A percentile compares a stretch with the other conserved stretches of the same genome.
Conservation (phyloP, 257 asterid genomes). For the Ocimum tenuiflorum region DNA sequence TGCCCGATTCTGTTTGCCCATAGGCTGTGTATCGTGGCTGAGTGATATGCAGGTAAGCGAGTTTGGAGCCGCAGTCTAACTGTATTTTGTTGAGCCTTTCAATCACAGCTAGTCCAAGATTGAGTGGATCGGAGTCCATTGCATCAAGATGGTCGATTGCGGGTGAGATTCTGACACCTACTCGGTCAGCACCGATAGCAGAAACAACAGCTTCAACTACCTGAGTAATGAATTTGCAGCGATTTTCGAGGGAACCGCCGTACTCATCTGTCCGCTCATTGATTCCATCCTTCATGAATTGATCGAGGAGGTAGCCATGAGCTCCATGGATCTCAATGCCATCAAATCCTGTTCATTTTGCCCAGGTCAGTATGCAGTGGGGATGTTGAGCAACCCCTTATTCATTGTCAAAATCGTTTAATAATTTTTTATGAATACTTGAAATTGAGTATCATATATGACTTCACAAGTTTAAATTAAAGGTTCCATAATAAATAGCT, state of each 20-base stretch:
- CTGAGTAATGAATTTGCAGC: conserved; percentile 61
- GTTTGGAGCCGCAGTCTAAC: conserved; percentile 31
- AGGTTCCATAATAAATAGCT: too few relatives aligned
- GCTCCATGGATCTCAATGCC: conserved; percentile 93
- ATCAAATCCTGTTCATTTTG: conserved; percentile 60
- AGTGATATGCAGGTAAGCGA: conserved; percentile 72
- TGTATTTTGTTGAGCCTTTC: conserved; percentile 66
- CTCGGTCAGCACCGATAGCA: conserved; percentile 69
- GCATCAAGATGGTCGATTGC: conserved; percentile 95
- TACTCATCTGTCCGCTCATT: conserved; percentile 70
- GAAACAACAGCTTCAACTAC: conserved; percentile 53
- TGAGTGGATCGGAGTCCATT: conserved; percentile 69
- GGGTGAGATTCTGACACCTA: conserved; percentile 81
- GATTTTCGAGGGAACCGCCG: conserved; percentile 73
- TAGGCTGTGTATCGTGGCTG: conserved; percentile 81
- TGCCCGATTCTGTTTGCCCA: conserved; percentile 71
- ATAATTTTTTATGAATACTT: too few relatives aligned
- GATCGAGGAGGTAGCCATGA: conserved; percentile 90
- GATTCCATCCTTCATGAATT: conserved; percentile 83
- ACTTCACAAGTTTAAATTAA: too few relatives aligned
- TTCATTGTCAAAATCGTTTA: background rate
- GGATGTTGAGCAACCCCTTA: background rate
- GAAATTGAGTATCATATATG: too few relatives aligned
- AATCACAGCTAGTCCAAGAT: conserved; percentile 66
- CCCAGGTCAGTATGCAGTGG: background rate